These are phyloP conservation scores for Erysiphe pulchra DNA, from an alignment of 2,329 filamentous ascomycete species.

Conservation along the genomic window DNA sequence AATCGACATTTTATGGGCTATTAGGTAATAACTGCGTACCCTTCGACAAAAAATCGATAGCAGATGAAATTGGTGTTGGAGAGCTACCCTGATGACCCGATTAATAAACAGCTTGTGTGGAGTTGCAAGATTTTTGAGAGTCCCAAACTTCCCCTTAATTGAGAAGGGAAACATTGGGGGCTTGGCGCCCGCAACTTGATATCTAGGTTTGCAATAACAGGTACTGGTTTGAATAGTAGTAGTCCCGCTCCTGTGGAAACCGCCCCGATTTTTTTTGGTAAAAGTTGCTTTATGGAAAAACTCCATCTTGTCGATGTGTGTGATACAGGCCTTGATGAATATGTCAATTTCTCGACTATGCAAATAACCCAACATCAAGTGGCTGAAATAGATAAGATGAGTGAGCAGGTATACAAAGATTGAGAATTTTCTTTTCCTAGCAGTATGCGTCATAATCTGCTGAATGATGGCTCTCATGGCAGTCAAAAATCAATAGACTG, in stretches of 20 bases:
- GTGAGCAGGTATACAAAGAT: background rate
- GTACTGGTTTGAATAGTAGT: too few relatives aligned
- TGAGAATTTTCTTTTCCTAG: background rate
- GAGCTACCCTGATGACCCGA: background rate
- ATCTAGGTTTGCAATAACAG: slow-evolving; percentile 5
- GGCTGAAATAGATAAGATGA: background rate
- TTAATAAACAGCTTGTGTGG: background rate
- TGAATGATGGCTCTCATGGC: background rate
- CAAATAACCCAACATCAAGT: background rate
- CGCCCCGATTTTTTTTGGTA: too few relatives aligned
- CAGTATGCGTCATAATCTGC: background rate
- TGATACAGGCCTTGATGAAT: slow-evolving; percentile 2
- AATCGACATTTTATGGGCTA: slow-evolving; percentile 1
- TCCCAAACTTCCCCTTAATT: slow-evolving; percentile 2
- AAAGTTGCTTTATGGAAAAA: slow-evolving; percentile 1
- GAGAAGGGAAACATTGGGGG: slow-evolving; percentile 2
- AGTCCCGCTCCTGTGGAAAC: too few relatives aligned
- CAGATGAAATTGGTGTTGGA: slow-evolving; percentile 1
- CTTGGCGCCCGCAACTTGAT: slow-evolving; percentile 8
- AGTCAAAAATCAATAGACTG: background rate
- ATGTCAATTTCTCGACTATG: background rate
- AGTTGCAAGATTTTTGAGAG: background rate
- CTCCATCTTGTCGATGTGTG: slow-evolving; percentile 15
- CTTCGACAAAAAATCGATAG: slow-evolving; percentile 3
- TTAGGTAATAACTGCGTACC: slow-evolving; percentile 2